Evolutionary conservation across 106 monocot species (phyloP), one percentile per base, ranked within the genome.

Genomic region (Vanilla planifolia): DNA sequence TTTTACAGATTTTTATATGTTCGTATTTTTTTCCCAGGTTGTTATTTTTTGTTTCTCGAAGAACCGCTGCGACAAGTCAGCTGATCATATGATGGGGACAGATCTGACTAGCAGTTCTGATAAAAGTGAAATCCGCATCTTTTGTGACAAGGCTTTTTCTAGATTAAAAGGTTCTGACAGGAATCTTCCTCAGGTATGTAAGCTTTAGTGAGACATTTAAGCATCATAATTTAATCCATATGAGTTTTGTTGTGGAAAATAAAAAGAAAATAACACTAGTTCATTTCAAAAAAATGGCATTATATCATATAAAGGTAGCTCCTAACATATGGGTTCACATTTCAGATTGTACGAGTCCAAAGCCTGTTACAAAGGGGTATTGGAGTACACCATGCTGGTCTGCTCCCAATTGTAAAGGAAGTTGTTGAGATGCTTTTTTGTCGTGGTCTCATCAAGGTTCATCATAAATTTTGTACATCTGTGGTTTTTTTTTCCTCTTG

Each of bases 361-460:
- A 78, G 70, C 63, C 71, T 95, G 42, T 66, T 95, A 34, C 41
- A 71, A 23, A 78, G 90, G 68, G 95, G 95, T 27, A 84, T 95
- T 48, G 95, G 86, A 34, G 95, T 95, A 44, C 95, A 95, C 48
- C 95, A 95, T 84, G 95, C 95, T 60, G 95, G 95, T 10, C 95
- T 95, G 65, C 95, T 95, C 71, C 95, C 95, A 21, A 95, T 95
- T 42, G 95, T 95, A 1, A 95, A 95, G 62, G 95, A 95, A 95
- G 95, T 84, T 33, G 95, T 95, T 71, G 95, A 95, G 64, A 95
- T 95, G 95, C 95, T 95, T 24, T 95, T 95, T 51, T 95, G 95
- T 69, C 89, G 89, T 71, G 95, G 95, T 34, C 78, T 95, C 17
- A 81, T 95, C 22, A 95, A 95, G 90, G 95, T 95, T 50, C 51